Conservation (phyloP, 371 early-diverging fungal genomes). For the Mortierella sp. region DNA sequence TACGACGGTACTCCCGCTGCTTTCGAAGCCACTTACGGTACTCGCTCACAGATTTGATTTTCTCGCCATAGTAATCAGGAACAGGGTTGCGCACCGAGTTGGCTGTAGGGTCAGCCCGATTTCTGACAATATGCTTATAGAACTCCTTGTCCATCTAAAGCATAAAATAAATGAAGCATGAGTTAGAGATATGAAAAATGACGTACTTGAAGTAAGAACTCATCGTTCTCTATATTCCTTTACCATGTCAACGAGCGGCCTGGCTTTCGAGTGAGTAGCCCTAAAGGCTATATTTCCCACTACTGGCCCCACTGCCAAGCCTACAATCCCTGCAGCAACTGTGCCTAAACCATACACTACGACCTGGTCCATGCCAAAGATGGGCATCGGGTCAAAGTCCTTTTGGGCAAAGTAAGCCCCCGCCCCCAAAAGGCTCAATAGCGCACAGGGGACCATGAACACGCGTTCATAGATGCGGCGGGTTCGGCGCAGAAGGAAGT, state of each 20-base stretch:
- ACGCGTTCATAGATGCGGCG: constrained; percentile 79
- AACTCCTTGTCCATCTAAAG: constrained; percentile 79
- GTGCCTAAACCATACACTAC: constrained; percentile 74
- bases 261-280: constrained; percentile 67
- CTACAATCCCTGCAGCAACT: constrained; percentile 72
- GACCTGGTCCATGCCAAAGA: constrained; percentile 86
- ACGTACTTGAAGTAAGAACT: constrained; percentile 73
- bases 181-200: not conserved
- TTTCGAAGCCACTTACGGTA: constrained; percentile 93
- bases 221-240: constrained; percentile 38
- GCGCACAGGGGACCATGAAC: constrained; percentile 80
- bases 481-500: constrained; percentile 81
- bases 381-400: constrained; percentile 83
- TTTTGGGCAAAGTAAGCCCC: constrained; percentile 79
- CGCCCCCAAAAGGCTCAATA: constrained; percentile 69
- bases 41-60: constrained; percentile 83
- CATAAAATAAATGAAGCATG: not conserved
- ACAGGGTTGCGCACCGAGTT: constrained; percentile 85
- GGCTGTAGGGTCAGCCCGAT: constrained; percentile 83
- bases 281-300: constrained; percentile 77
- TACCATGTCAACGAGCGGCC: constrained; percentile 69
- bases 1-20: constrained; percentile 85
- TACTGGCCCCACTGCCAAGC: constrained; percentile 78
- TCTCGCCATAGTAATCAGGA: constrained; percentile 96
- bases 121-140: constrained; percentile 81